Base-by-base conservation (phyloP, 2,329 filamentous ascomycete genomes). In the Aspergillus fumigatiaffinis region DNA sequence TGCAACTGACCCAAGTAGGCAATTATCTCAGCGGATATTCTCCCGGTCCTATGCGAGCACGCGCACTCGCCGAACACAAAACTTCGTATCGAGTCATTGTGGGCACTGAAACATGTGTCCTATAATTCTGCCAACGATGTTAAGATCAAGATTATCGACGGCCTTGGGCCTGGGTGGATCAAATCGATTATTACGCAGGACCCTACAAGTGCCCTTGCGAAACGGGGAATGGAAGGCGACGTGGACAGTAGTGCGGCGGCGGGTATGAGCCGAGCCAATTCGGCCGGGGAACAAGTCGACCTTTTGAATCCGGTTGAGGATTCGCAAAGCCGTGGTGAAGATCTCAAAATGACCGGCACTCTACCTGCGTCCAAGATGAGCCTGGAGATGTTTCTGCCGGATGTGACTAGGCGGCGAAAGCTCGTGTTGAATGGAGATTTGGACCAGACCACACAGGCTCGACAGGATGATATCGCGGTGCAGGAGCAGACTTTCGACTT, bases 401-500 rank as follows among this genome's bases (percentile, higher is more conserved):
- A 75, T 55, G 74, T 75, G 32, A 73, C 76, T 4, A 77, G 73
- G 42, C 68, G 71, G 42, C 70, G 72, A 48, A 75, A 73, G 54
- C 69, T 76, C 26, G 66, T 80, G 26, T 69, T 86, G 57, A 87
- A 90, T 52, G 80, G 83, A 14, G 90, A 94, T 68, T 77, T 87
- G 49, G 88, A 89, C 60, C 84, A 87, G 23, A 79, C 82, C 25
- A 82, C 86, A 29, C 87, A 87, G 68, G 85, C 87, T 20, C 84
- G 88, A 53, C 87, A 87, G 63, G 89, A 96, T 63, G 90, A 95
- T 63, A 80, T 92, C 41, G 87, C 87, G 2, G 89, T 97, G 28
- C 93, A 97, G 74, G 91, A 96, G 70, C 92, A 97, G 74, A 90
- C 88, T 0, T 83, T 97, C 20, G 89, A 95, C 66, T 88, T 97